Conservation (phyloP, 1,284 basidiomycete genomes). For the Microbotryum intermedium region DNA sequence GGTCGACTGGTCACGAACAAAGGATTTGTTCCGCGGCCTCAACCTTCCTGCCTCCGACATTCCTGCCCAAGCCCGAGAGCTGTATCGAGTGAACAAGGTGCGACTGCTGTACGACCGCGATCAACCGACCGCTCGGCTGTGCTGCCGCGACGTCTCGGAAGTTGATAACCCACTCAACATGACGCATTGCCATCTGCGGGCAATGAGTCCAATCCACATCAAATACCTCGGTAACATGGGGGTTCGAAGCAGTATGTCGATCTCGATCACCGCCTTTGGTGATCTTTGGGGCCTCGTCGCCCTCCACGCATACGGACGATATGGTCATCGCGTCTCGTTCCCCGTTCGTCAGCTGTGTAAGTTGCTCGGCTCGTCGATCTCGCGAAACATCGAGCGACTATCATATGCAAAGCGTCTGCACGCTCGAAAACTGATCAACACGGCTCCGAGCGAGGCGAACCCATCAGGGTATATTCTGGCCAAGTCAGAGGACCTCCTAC, state of each 20-base stretch:
- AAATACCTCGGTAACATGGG: conserved; percentile 71
- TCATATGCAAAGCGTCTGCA: conserved; percentile 70
- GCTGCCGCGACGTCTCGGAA: conserved; percentile 59
- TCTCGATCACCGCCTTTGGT: conserved; percentile 77
- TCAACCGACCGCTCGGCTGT: conserved; percentile 66
- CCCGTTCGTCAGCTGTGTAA: conserved; percentile 42
- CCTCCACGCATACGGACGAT: conserved; percentile 67
- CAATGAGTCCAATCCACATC: conserved; percentile 83
- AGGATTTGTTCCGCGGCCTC: conserved; percentile 63
- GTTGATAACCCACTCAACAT: conserved; percentile 69
- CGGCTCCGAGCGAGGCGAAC: conserved; percentile 60
- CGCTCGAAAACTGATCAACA: conserved; percentile 73
- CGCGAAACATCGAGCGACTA: conserved; percentile 71
- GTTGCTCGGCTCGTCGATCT: conserved; percentile 72
- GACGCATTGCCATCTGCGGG: conserved; percentile 76
- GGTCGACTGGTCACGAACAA: conserved; percentile 70
- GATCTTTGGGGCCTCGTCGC: conserved; percentile 76
- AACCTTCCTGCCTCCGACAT: conserved; percentile 45
- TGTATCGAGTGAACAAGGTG: conserved; percentile 63
- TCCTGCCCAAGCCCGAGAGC: conserved; percentile 50
- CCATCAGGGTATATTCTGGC: conserved; percentile 78
- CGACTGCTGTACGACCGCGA: conserved; percentile 70
- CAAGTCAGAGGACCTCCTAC: conserved; percentile 68
- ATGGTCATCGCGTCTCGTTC: conserved; percentile 34
- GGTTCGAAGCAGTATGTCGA: conserved; percentile 74